A percentile compares a stretch with the other conserved stretches of the same genome.
These are phyloP conservation scores for Chamaecrista fasciculata DNA, from an alignment of 306 rosid species.

Conservation along the genomic window DNA sequence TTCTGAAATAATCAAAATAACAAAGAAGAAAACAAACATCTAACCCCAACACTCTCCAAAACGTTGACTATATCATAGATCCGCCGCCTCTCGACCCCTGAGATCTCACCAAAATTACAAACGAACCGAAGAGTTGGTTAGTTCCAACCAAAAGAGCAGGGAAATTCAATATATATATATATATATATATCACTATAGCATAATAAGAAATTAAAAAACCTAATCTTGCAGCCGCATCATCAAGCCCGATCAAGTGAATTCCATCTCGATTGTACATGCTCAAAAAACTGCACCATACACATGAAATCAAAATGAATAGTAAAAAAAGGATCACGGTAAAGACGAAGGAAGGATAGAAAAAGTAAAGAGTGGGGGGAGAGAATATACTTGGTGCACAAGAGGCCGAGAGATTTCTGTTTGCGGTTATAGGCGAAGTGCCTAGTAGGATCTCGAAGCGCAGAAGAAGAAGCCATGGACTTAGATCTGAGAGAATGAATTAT, in stretches of 20 bases:
- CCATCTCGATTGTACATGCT: conserved; percentile 69
- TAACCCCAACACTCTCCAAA: conserved; percentile 83
- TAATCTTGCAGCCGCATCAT: conserved; percentile 79
- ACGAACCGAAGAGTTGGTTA: not conserved
- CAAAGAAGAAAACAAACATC: not conserved
- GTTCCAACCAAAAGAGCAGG: not conserved
- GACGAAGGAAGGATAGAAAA: not conserved
- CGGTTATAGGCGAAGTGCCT: conserved; percentile 48
- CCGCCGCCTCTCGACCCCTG: conserved; percentile 92
- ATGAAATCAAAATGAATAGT: not conserved
- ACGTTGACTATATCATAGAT: conserved; percentile 94
- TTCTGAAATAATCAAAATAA: not conserved
- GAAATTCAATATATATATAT: not conserved
- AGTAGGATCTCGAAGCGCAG: conserved; percentile 38
- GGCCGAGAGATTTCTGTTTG: conserved; percentile 78
- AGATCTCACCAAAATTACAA: not conserved
- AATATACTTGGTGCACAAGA: conserved; percentile 78
- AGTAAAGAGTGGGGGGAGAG: not conserved
- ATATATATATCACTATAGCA: not conserved
- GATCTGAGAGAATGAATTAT: not conserved
- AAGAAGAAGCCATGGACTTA: conserved; percentile 38
- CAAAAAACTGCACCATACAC: conserved; percentile 47
- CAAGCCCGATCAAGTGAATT: conserved; percentile 71
- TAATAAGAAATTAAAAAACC: conserved; percentile 36
- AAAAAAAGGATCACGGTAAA: too few species aligned